A percentile compares a stretch with the other conserved stretches of the same genome.
phyloP scores from a whole-genome alignment of 2,329 filamentous ascomycete species.

The Fusarium proliferatum region DNA sequence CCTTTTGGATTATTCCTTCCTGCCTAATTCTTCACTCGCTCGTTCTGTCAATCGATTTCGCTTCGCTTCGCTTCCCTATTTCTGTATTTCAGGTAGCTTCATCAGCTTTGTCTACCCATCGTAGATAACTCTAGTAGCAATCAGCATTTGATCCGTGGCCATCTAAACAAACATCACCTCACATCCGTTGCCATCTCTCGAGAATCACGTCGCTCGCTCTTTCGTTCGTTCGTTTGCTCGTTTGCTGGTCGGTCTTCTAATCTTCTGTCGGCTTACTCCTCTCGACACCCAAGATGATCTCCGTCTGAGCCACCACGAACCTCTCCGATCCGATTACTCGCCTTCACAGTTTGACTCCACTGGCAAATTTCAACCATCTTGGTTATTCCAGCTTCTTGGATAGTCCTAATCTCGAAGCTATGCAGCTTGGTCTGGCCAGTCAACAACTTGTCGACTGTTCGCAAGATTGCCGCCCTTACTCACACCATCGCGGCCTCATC shows the following conservation, averaged over 20 bases:
- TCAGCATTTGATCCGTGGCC: constrained; percentile 16
- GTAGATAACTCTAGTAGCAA: constrained; percentile 22
- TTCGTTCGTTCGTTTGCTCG: constrained; percentile 24
- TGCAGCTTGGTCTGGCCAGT: constrained; percentile 41
- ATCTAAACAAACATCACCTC: constrained; percentile 15
- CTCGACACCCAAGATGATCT: constrained; percentile 40
- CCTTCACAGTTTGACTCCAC: constrained; percentile 13
- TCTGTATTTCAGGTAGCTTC: constrained; percentile 26
- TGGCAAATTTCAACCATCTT: constrained; percentile 11
- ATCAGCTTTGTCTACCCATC: constrained; percentile 13
- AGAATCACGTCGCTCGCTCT: constrained; percentile 35
- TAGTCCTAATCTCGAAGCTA: constrained; percentile 31
- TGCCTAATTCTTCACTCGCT: constrained; percentile 23
- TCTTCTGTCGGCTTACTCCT: constrained; percentile 15
- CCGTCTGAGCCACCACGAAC: constrained; percentile 34
- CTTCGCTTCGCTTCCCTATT: constrained; percentile 30
- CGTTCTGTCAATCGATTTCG: constrained; percentile 20
- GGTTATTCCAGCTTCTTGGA: constrained; percentile 13
- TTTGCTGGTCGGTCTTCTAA: constrained; percentile 26
- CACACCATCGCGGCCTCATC: constrained; percentile 23
- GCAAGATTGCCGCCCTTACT: constrained; percentile 26
- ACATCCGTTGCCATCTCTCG: constrained; percentile 12
- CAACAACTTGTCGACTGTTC: constrained; percentile 36
- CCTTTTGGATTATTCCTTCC: background rate
- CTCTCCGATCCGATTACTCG: constrained; percentile 21